Base-by-base conservation (phyloP, 495 filamentous ascomycete genomes). In the Pseudotulostoma volvatum region DNA sequence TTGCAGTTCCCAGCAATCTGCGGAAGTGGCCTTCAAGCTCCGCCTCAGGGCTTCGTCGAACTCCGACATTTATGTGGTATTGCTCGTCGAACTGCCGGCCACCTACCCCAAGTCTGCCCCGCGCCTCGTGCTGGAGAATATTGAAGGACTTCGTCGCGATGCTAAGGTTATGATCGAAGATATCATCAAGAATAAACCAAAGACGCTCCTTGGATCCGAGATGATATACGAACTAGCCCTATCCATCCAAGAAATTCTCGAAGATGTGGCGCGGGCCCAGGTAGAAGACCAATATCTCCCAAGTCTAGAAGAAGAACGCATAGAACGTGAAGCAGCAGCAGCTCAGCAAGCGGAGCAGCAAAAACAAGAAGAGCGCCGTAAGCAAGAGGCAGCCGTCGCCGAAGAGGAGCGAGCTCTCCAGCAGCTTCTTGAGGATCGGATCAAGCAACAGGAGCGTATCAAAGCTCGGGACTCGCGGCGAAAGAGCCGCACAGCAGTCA, bases 101-200 rank as follows among this genome's bases (percentile, higher is more conserved):
- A 95, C 90, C 0, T 97, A 97, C 56, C 92, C 92, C 5, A 94
- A 88, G 55, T 81, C 84, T 11, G 55, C 71, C 2, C 90, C 90
- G 2, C 65, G 81, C 20, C 53, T 97, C 3, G 74, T 66, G 7
- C 50, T 93, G n/a, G 53, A 61, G 23, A 76, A 77, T 35, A 65
- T 77, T 39, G 67, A 73, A 21, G 62, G 68, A 17, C 55, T 92
- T 34, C 73, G 71, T 38, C 73, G 75, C 46, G 73, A 68, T 34
- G 76, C 74, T 9, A 69, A 60, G 40, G 74, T 71, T 37, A 77
- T 74, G 52, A 72, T 92, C 17, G 68, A 79, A 44, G 73, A 77
- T 34, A 73, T 83, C 34, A 53, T 86, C 38, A 74, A 70, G 38
- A 71, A 64, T 3, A 79, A 77, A 49, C 80, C 83, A 2, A 84